Conservation (phyloP, 1,139 yeast genomes). For the Suhomyces wounanorum region DNA sequence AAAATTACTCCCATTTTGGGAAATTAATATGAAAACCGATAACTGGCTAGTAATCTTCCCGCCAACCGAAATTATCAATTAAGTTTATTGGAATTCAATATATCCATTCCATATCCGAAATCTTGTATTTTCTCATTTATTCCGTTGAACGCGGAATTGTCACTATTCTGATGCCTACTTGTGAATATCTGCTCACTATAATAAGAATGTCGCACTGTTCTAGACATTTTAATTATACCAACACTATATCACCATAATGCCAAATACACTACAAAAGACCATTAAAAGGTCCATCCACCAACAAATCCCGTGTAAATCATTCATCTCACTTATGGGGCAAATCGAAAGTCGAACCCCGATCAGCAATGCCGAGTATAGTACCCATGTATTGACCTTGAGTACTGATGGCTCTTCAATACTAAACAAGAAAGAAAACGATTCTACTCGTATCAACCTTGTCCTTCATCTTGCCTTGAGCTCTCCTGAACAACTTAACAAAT, state of each 20-base stretch:
- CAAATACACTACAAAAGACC: conserved; percentile 17
- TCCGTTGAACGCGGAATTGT: too few species aligned
- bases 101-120: too few species aligned
- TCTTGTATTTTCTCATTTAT: not conserved
- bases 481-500: conserved; percentile 14
- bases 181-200: not conserved
- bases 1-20: too few species aligned
- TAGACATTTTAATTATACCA: not conserved
- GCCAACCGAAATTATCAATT: too few species aligned
- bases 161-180: too few species aligned
- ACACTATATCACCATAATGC: not conserved
- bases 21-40: too few species aligned
- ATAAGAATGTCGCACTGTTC: not conserved
- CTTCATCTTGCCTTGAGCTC: conserved; percentile 17
- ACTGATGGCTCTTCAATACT: conserved; percentile 15
- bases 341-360: conserved; percentile 18
- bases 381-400: conserved; percentile 16
- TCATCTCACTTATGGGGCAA: conserved; percentile 20
- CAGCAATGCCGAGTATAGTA: conserved; percentile 17
- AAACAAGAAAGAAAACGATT: conserved; percentile 9
- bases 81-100: too few species aligned
- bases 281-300: conserved; percentile 19
- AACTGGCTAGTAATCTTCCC: too few species aligned
- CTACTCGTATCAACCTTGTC: conserved; percentile 14
- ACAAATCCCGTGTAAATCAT: conserved; percentile 16